phyloP scores from a whole-genome alignment of 192 early-diverging fungal genomes.

The Entrophospora sp. region DNA sequence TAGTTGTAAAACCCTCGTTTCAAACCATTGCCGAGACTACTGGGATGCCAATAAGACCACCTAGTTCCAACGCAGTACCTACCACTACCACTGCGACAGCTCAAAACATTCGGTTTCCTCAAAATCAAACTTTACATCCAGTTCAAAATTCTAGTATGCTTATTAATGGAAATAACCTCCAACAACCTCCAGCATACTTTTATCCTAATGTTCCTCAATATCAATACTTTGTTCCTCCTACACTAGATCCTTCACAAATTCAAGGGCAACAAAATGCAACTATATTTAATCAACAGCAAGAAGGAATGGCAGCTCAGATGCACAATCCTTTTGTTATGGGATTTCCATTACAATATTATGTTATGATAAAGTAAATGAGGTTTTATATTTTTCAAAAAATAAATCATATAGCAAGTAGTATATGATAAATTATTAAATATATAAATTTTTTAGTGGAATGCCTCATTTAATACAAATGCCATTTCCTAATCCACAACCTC shows the following conservation, averaged over 20 bases:
- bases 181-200: too few relatives aligned
- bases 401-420: too few relatives aligned
- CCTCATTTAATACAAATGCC: slow-evolving; percentile 32
- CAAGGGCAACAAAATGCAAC: too few relatives aligned
- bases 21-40: not conserved
- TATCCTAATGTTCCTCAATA: too few relatives aligned
- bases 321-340: not conserved
- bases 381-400: not conserved
- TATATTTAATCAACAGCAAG: too few relatives aligned
- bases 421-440: not conserved
- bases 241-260: too few relatives aligned
- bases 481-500: slow-evolving; percentile 18
- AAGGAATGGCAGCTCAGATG: not conserved
- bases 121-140: not conserved
- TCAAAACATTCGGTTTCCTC: not conserved
- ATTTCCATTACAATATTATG: slow-evolving; percentile 13
- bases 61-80: too few relatives aligned
- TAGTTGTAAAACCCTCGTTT: slow-evolving; percentile 18
- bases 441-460: slow-evolving; percentile 25
- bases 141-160: too few relatives aligned
- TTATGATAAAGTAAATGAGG: slow-evolving; percentile 18
- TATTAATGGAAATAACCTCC: too few relatives aligned
- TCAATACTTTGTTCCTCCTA: too few relatives aligned
- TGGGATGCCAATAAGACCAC: not conserved
- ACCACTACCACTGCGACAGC: not conserved